Evolutionary conservation across 441 rosid species (phyloP).

Genomic region (Eutrema salsugineum): DNA sequence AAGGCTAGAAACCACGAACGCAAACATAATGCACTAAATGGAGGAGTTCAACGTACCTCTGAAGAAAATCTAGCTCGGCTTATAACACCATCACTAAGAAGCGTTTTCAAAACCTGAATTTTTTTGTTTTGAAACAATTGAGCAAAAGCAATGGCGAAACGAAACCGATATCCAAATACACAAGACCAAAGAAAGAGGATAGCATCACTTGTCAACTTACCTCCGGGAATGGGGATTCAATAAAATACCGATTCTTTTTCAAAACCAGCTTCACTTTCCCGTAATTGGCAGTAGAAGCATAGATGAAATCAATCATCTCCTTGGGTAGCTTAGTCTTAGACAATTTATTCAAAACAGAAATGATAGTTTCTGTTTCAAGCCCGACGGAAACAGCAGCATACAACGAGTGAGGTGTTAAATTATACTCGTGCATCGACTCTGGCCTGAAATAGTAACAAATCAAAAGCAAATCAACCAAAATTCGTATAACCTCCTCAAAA

Average conservation of each 20-base stretch:
- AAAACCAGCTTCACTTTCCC: constrained; percentile 97
- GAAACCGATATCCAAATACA: background rate
- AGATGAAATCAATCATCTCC: constrained; percentile 79
- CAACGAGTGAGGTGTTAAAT: constrained; percentile 86
- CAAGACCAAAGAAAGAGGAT: constrained; percentile 10
- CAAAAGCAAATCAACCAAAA: background rate
- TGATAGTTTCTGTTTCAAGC: constrained; percentile 81
- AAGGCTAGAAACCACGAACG: background rate
- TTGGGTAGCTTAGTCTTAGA: constrained; percentile 90
- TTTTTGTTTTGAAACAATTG: background rate
- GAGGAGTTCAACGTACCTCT: constrained; percentile 53
- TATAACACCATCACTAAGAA: constrained; percentile 75
- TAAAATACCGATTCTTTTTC: constrained; percentile 78
- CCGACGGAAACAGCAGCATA: constrained; percentile 97
- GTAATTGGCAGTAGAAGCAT: constrained; percentile 86
- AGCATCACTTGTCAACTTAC: constrained; percentile 37
- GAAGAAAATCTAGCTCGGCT: constrained; percentile 55
- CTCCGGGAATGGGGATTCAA: constrained; percentile 92
- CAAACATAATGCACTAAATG: background rate
- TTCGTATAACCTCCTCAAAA: background rate
- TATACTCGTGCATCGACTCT: constrained; percentile 94
- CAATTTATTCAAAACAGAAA: constrained; percentile 77
- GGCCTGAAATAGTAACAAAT: constrained; percentile 48
- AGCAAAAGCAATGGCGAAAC: background rate
- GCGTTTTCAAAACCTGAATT: constrained; percentile 71